Percentiles rank a stretch among this genome's conserved stretches.
phyloP scores from a whole-genome alignment of 129 eudicot genomes.

The Escallonia rubra region DNA sequence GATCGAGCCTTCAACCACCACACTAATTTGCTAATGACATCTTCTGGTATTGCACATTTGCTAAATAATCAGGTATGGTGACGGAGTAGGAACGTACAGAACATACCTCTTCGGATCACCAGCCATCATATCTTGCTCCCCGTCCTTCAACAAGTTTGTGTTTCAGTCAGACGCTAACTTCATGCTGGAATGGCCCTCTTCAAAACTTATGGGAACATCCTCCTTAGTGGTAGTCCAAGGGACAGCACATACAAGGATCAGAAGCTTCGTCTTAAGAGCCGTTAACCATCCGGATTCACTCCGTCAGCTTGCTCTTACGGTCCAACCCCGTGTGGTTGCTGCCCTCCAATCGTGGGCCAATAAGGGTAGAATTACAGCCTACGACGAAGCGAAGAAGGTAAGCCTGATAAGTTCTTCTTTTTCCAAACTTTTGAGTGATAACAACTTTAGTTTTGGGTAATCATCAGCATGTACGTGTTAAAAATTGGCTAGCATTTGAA shows the following conservation, averaged over 20 bases:
- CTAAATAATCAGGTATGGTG: slow-evolving; percentile 51
- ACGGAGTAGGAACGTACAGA: slow-evolving; percentile 42
- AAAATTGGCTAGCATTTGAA: too few species aligned
- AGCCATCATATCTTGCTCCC: slow-evolving; percentile 36
- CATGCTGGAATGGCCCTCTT: slow-evolving; percentile 24
- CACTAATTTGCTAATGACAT: too few species aligned
- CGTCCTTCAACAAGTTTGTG: slow-evolving; percentile 34
- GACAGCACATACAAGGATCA: slow-evolving; percentile 30
- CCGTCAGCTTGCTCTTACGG: slow-evolving; percentile 28
- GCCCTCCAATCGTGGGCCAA: slow-evolving; percentile 56
- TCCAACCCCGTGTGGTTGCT: slow-evolving; percentile 49
- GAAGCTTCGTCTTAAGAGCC: slow-evolving; percentile 37
- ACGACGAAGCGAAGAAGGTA: slow-evolving; percentile 44
- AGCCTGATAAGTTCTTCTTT: too few species aligned
- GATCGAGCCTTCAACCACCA: too few species aligned
- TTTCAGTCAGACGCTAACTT: slow-evolving; percentile 21
- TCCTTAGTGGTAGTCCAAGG: slow-evolving; percentile 45
- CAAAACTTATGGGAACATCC: slow-evolving; percentile 23
- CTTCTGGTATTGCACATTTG: too few species aligned
- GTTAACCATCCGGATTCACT: slow-evolving; percentile 63
- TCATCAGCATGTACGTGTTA: too few species aligned
- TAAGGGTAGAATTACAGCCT: slow-evolving; percentile 23
- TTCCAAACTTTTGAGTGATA: too few species aligned
- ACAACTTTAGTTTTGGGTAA: too few species aligned
- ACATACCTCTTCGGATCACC: slow-evolving; percentile 50